phyloP scores from a whole-genome alignment of 352 stramenopile genomes.

The Phytophthora sansomeana region DNA sequence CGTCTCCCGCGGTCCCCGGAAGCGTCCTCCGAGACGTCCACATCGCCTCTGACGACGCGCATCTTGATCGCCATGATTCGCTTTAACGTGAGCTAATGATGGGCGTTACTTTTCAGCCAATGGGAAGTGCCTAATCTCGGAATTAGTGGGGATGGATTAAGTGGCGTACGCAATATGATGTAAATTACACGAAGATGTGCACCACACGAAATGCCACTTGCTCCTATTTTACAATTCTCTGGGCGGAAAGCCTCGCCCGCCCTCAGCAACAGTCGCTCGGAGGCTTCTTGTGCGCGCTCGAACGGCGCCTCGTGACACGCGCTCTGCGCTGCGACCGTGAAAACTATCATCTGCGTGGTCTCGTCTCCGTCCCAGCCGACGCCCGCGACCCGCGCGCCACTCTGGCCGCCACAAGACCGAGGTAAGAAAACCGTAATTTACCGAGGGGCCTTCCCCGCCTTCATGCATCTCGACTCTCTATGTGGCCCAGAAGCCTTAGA shows the following conservation, averaged over 20 bases:
- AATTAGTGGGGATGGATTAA: no score
- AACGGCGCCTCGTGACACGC: constrained; percentile 18
- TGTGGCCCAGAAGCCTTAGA: not conserved
- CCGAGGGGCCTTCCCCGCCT: constrained; percentile 13
- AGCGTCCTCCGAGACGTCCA: constrained; percentile 11
- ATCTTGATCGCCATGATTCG: constrained; percentile 23
- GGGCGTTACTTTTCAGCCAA: no score
- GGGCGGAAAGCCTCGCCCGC: constrained; percentile 23
- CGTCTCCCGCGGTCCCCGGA: constrained; percentile 49
- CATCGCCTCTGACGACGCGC: constrained; percentile 19
- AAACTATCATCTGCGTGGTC: constrained; percentile 44
- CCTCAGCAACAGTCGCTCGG: constrained; percentile 36
- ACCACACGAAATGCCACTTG: not conserved
- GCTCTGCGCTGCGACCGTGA: constrained; percentile 19
- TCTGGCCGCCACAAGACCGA: constrained; percentile 39
- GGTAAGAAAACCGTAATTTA: constrained; percentile 57
- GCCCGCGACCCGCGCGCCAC: constrained; percentile 14
- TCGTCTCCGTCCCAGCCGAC: constrained; percentile 23
- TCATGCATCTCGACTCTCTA: not conserved
- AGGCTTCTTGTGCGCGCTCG: constrained; percentile 26
- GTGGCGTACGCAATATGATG: no score
- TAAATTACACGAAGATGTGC: no score
- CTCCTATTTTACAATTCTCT: constrained; percentile 35
- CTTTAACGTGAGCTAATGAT: no score
- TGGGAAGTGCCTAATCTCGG: no score